Evolutionary conservation across 257 asterid species (phyloP), one percentile per base, ranked within the genome.

Genomic region (Rauvolfia tetraphylla): DNA sequence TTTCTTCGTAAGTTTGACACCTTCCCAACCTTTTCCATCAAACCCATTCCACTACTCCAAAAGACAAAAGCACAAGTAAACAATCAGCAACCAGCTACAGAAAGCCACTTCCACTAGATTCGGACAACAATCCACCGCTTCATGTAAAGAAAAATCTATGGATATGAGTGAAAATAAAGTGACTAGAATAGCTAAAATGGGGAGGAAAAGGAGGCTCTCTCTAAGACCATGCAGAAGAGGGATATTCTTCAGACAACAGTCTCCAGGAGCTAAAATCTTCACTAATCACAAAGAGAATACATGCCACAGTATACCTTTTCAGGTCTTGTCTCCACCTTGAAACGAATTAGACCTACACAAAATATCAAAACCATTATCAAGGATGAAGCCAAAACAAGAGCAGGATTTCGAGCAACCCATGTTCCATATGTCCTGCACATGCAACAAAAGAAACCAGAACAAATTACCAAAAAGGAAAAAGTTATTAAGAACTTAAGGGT

Each of bases 331-430:
- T 95, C 98, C 49, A 95, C 97, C 83, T 90, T 88, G 86, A 95
- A 91, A 72, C 95, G 96, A 78, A 91, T 80, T 67, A 93, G 90
- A 78, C 99, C 98, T 62, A 95, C 80, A 90, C 97, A 95, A 76
- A 93, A 96, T 82, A 89, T 81, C 70, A 90, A 85, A 84, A 95
- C 93, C 39, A 91, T 57, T 65, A 79, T 86, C 83, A 93, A 81
- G 6, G 99, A 95, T 11, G 93, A 90, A 81, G 92, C 90, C 86
- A 95, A 81, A 36, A 95, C 97, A 76, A 91, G 92, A 74, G 80
- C 38, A n/a, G 98, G 97, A 86, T 95, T 87, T 84, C 97, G 87
- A 59, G 99, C 99, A 82, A 95, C 99, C 98, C 96, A 91, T 73
- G 99, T 93, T 72, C 99, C 98, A 67, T 93, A 95, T 87, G 85